These are phyloP conservation scores for Phytophthora multivora DNA, from an alignment of 352 stramenopile species.

Conservation along the genomic window DNA sequence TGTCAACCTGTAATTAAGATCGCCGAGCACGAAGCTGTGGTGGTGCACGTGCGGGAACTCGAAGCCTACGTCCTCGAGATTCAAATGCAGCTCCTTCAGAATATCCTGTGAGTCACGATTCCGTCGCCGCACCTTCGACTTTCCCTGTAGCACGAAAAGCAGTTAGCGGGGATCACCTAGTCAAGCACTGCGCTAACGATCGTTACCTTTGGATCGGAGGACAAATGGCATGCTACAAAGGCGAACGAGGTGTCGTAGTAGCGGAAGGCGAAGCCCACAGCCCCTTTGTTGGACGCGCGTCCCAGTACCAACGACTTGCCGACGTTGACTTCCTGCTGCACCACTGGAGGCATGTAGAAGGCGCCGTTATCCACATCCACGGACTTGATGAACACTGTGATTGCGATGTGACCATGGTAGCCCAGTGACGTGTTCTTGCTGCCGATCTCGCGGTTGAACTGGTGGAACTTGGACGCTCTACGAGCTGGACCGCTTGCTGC, in stretches of 20 bases:
- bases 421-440: constrained; percentile 80
- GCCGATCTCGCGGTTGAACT: constrained; percentile 83
- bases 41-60: constrained; percentile 88
- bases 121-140: constrained; percentile 74
- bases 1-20: constrained; percentile 91
- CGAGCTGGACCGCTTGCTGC: constrained; percentile 21
- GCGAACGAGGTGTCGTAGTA: constrained; percentile 89
- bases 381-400: constrained; percentile 80
- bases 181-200: background rate
- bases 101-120: constrained; percentile 80
- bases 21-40: constrained; percentile 89
- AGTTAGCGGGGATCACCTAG: background rate
- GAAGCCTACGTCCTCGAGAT: constrained; percentile 81
- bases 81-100: constrained; percentile 80
- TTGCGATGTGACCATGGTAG: constrained; percentile 89
- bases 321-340: constrained; percentile 74
- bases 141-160: constrained; percentile 36
- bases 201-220: constrained; percentile 81
- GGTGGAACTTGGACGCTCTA: constrained; percentile 40
- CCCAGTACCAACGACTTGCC: constrained; percentile 80
- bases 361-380: constrained; percentile 69
- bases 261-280: constrained; percentile 87
- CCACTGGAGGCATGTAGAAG: constrained; percentile 82
- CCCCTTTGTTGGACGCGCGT: constrained; percentile 89
- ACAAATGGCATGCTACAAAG: constrained; percentile 89